Base-by-base conservation (phyloP, 192 early-diverging fungal genomes). In the Thamnidium elegans region DNA sequence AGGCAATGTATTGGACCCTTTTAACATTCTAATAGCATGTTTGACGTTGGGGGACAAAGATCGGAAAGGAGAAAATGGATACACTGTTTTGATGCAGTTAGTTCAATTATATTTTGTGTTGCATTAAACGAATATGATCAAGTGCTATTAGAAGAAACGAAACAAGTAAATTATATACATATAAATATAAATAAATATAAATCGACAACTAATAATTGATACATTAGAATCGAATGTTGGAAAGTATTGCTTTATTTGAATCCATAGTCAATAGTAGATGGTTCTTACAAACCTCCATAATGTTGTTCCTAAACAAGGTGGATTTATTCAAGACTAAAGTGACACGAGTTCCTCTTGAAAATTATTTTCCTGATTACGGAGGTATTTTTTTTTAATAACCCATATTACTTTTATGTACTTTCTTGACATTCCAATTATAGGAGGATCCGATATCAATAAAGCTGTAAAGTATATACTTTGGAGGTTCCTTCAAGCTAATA, bases 111-210 rank as follows among this genome's bases (percentile, higher is more conserved):
- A 21, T 97, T 97, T 72, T 94, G 93, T 68, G 90, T 94, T 19
- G 92, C 94, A 1, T 73, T 95, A 65, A 92, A 89, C 73, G 93
- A 95, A 81, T 97, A 94, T 77, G 92, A 97, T 73, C 95, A 95
- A 76, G 87, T 91, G 1, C 74, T 95, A 32, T 77, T 94, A 10
- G 95, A 97, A 55, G 95, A 97, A 68, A 79, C 85, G 7, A 81
- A 71, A 32, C 84, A 87, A 74, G 82, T 86, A 78, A 65, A 50
- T 17, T 43, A 47, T 47, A 10, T 3, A 58, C 34, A 31, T 31
- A 48, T 26, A n/a, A 14, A 39, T 8, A 8, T 44, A 58, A 1
- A 23, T 3, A 15, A 36, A 39, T 17, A 14, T 14, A 36, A 63
- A 39, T n/a, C 17, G 48, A 54, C 32, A 42, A 20, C 7, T 31